These are phyloP conservation scores for Sporothrix brasiliensis DNA, from an alignment of 2,329 filamentous ascomycete species.

Conservation along the genomic window DNA sequence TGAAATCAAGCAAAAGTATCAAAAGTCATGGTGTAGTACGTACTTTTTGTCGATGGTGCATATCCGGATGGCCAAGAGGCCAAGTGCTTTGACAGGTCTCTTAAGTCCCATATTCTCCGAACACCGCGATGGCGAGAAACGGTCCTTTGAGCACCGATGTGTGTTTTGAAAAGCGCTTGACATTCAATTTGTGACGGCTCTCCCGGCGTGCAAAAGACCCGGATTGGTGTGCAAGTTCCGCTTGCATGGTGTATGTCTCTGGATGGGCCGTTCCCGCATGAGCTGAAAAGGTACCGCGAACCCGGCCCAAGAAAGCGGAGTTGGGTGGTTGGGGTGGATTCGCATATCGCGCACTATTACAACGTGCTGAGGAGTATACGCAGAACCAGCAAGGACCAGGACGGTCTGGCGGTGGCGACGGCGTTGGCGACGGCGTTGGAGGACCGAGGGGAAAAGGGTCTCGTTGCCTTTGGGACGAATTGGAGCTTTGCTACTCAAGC, in stretches of 20 bases:
- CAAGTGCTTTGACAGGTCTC: neutral
- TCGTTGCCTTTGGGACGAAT: neutral
- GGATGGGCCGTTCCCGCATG: constrained; percentile 5
- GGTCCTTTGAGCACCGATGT: neutral
- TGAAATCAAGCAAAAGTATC: neutral
- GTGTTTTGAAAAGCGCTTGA: neutral
- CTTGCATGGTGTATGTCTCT: constrained; percentile 1
- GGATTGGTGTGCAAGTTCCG: constrained; percentile 13
- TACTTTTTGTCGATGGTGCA: neutral
- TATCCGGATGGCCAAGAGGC: neutral
- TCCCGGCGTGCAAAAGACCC: neutral
- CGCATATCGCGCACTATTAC: neutral
- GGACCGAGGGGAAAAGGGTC: neutral
- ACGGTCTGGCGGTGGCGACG: neutral
- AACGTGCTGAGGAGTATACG: too few species aligned
- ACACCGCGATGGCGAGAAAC: neutral
- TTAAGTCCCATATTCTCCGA: neutral
- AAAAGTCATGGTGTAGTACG: neutral
- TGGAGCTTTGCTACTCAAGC: neutral
- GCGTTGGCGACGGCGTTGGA: neutral
- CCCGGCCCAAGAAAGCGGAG: constrained; percentile 26
- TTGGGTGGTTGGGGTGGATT: constrained; percentile 4
- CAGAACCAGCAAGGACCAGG: neutral
- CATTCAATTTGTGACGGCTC: neutral
- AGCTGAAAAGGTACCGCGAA: constrained; percentile 22